Conservation (phyloP, 1,284 basidiomycete genomes). For the Xerocomus minutiporus region DNA sequence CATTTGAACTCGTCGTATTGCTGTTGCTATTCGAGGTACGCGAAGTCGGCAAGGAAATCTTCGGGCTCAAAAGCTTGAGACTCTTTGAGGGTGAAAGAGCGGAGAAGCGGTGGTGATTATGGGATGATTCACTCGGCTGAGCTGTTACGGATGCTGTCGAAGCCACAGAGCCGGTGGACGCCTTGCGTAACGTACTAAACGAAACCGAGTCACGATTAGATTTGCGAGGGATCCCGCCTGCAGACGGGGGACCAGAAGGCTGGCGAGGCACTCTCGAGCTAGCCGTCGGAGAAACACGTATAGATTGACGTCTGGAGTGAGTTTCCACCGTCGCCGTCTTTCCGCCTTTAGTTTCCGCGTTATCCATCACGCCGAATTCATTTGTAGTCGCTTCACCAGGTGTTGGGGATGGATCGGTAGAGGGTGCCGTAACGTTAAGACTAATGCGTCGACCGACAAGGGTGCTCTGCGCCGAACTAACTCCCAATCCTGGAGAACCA, state of each 20-base stretch:
- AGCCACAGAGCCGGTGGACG: slow-evolving; percentile 71
- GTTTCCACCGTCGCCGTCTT: slow-evolving; percentile 40
- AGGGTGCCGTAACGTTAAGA: slow-evolving; percentile 49
- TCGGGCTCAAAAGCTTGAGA: slow-evolving; percentile 73
- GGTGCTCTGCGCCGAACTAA: slow-evolving; percentile 46
- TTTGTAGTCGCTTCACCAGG: slow-evolving; percentile 47
- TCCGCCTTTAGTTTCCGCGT: slow-evolving; percentile 36
- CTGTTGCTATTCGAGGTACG: slow-evolving; percentile 45
- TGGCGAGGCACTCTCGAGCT: slow-evolving; percentile 64
- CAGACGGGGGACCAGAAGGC: slow-evolving; percentile 45
- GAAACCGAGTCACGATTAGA: slow-evolving; percentile 70
- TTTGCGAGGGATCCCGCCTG: slow-evolving; percentile 55
- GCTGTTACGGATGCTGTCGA: slow-evolving; percentile 54
- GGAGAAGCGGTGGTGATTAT: slow-evolving; percentile 62
- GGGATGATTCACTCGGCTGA: slow-evolving; percentile 28
- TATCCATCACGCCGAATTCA: slow-evolving; percentile 77
- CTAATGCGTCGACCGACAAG: slow-evolving; percentile 59
- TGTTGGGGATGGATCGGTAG: slow-evolving; percentile 62
- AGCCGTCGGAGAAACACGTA: slow-evolving; percentile 57
- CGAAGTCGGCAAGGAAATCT: slow-evolving; percentile 58
- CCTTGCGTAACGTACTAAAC: slow-evolving; percentile 69
- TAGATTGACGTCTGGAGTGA: slow-evolving; percentile 42
- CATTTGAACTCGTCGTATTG: slow-evolving; percentile 45
- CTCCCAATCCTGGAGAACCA: slow-evolving; percentile 59
- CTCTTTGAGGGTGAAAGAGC: slow-evolving; percentile 78